These are phyloP conservation scores for Pythium monospermum DNA, from an alignment of 352 stramenopile species.

Conservation along the genomic window DNA sequence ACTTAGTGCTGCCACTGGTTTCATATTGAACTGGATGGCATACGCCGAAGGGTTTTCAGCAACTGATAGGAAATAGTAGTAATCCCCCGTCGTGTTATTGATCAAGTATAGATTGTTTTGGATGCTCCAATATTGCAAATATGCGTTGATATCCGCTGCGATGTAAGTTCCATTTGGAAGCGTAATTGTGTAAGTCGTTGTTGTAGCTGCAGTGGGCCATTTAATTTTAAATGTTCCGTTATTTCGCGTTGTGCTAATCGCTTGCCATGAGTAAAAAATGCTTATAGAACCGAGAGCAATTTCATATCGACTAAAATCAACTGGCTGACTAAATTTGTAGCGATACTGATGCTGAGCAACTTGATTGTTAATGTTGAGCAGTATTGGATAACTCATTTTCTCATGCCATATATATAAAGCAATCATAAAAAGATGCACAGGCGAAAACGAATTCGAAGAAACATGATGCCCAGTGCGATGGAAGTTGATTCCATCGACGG, in stretches of 20 bases:
- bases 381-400: constrained; percentile 20
- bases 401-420: constrained; percentile 5
- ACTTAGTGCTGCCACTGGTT: constrained; percentile 1
- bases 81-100: constrained; percentile 20
- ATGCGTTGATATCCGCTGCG: constrained; percentile 17
- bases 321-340: constrained; percentile 11
- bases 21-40: constrained; percentile 16
- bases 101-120: constrained; percentile 24
- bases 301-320: constrained; percentile 18
- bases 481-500: constrained; percentile 8
- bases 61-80: constrained; percentile 21
- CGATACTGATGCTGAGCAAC: constrained; percentile 11
- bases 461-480: constrained; percentile 17
- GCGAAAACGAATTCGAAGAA: constrained; percentile 16
- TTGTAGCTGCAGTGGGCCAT: constrained; percentile 20
- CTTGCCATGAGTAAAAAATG: constrained; percentile 16
- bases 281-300: constrained; percentile 13
- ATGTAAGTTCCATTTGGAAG: constrained; percentile 20
- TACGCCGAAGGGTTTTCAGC: constrained; percentile 17
- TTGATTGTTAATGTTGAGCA: constrained; percentile 19
- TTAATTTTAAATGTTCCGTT: constrained; percentile 19
- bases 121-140: constrained; percentile 23
- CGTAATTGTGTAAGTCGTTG: constrained; percentile 20
- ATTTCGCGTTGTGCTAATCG: constrained; percentile 10
- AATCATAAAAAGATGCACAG: constrained; percentile 19